These are phyloP conservation scores for Suillus occidentalis DNA, from an alignment of 768 basidiomycete species.

Conservation along the genomic window DNA sequence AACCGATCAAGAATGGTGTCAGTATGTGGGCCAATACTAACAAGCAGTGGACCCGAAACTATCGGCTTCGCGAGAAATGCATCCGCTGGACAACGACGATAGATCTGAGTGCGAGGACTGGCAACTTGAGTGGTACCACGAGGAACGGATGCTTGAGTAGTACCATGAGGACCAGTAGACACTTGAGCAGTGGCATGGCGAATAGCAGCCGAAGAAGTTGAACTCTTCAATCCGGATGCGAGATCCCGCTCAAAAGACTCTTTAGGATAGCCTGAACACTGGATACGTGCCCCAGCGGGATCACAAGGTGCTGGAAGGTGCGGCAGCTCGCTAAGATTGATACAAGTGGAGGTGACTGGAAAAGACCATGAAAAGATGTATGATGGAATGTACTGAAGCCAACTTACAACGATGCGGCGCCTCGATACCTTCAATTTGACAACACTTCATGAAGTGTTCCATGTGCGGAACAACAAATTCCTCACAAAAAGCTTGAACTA, in stretches of 20 bases:
- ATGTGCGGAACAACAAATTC: constrained; percentile 14
- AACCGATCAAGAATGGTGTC: constrained; percentile 12
- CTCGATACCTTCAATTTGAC: constrained; percentile 1
- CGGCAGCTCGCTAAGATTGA: not conserved
- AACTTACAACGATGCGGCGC: constrained; percentile 6
- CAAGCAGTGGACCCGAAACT: not conserved
- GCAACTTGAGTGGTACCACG: not conserved
- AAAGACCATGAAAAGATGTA: not conserved
- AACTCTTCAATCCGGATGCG: not conserved
- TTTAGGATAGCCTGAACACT: not conserved
- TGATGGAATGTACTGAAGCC: too few relatives aligned
- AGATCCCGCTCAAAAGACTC: not conserved
- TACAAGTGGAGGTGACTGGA: not conserved
- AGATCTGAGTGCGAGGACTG: not conserved
- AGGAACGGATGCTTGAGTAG: not conserved
- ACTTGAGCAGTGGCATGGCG: not conserved
- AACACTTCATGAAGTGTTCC: constrained; percentile 4
- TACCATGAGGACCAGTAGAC: too few relatives aligned
- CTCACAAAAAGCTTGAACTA: constrained; percentile 13
- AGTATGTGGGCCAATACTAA: constrained; percentile 13
- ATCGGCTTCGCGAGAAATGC: not conserved
- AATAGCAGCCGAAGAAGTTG: not conserved
- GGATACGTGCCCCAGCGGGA: constrained; percentile 1
- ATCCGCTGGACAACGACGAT: not conserved
- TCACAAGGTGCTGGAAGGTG: not conserved